Evolutionary conservation across 1,284 basidiomycete genomes (phyloP).

Genomic region (Ceratobasidium sp.): DNA sequence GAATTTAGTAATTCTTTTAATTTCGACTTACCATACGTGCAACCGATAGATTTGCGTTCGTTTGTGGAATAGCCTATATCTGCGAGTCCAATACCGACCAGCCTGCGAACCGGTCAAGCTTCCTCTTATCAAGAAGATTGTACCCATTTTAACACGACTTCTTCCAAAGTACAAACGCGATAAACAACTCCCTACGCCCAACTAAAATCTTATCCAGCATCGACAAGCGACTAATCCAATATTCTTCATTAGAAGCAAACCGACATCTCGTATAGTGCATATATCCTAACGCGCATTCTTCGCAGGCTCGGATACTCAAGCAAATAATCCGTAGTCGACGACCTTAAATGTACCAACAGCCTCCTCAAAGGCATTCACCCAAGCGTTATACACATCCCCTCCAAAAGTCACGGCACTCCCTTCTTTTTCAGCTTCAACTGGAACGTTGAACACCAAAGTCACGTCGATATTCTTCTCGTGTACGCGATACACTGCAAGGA

Average conservation of each 20-base stretch:
- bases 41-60: too few relatives aligned
- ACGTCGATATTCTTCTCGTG: slow-evolving; percentile 77
- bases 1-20: too few relatives aligned
- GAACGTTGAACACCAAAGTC: slow-evolving; percentile 85
- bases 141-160: too few relatives aligned
- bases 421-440: slow-evolving; percentile 58
- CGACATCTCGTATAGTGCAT: background rate
- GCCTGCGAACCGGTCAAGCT: too few relatives aligned
- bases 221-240: too few relatives aligned
- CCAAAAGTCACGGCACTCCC: slow-evolving; percentile 3
- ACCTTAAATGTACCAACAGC: slow-evolving; percentile 75
- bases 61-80: too few relatives aligned
- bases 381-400: slow-evolving; percentile 41
- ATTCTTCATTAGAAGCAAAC: background rate
- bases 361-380: slow-evolving; percentile 64
- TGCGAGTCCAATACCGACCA: too few relatives aligned
- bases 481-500: slow-evolving; percentile 84
- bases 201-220: too few relatives aligned
- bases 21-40: too few relatives aligned
- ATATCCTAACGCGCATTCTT: background rate
- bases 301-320: slow-evolving; percentile 56
- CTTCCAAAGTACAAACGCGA: too few relatives aligned
- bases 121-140: too few relatives aligned
- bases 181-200: too few relatives aligned
- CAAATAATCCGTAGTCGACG: slow-evolving; percentile 80